Evolutionary conservation across 139 green algal genomes (phyloP).

Genomic region (Chlamydomonas sp.): DNA sequence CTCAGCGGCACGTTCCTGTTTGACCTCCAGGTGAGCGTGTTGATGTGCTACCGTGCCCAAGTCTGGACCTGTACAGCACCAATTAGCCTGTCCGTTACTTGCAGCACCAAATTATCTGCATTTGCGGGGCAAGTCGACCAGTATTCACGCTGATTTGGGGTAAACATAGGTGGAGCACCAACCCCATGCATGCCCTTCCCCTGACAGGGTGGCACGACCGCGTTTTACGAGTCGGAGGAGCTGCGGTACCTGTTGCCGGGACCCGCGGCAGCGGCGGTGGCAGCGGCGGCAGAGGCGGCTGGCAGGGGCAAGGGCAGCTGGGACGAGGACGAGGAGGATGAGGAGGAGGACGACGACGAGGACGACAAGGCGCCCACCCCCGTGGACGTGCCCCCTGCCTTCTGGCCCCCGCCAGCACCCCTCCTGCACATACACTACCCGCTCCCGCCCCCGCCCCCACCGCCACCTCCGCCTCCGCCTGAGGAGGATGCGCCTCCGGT

Average conservation of each 20-base stretch:
- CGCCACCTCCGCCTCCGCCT: constrained; percentile 8
- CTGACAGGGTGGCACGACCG: background rate
- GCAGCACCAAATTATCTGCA: too few species aligned
- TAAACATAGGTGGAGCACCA: too few species aligned
- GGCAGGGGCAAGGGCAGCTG: background rate
- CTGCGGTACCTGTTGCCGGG: constrained; percentile 14
- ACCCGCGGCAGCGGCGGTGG: background rate
- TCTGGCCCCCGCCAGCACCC: constrained; percentile 37
- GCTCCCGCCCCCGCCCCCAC: constrained; percentile 15
- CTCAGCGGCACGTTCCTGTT: constrained; percentile 22
- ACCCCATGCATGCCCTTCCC: background rate
- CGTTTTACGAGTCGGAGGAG: constrained; percentile 18
- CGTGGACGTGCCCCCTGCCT: background rate
- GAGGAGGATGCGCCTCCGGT: background rate
- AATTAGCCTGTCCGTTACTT: too few species aligned
- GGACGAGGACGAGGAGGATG: background rate
- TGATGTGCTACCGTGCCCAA: background rate
- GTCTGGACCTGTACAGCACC: too few species aligned
- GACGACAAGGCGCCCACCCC: background rate
- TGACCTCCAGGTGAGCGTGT: constrained; percentile 8
- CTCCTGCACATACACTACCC: constrained; percentile 39
- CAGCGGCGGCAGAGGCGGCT: background rate
- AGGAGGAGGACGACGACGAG: background rate
- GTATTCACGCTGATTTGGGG: too few species aligned
- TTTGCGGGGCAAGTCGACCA: too few species aligned